Evolutionary conservation across 345 rosid species (phyloP).

Genomic region (Melastoma malabathricum): DNA sequence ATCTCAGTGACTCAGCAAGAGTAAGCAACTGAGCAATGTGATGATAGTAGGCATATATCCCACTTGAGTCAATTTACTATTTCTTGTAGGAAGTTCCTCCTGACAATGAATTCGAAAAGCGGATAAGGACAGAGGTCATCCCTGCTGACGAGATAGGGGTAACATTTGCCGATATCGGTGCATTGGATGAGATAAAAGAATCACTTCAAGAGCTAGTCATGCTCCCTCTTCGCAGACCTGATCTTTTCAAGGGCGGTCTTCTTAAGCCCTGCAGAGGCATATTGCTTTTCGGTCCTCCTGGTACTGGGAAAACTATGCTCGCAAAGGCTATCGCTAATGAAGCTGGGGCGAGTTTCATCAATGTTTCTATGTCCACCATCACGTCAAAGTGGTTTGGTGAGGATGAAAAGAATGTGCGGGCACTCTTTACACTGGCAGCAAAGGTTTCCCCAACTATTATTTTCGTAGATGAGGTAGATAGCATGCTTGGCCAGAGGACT

Average conservation of each 20-base stretch:
- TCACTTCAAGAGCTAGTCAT: conserved; percentile 94
- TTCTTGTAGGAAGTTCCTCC: conserved; percentile 63
- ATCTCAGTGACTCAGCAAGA: too few species aligned
- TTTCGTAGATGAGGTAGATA: conserved; percentile 95
- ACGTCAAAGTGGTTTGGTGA: conserved; percentile 99
- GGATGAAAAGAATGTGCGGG: conserved; percentile 95
- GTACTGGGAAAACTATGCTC: conserved; percentile 98
- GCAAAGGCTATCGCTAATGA: conserved; percentile 98
- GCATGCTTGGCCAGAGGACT: conserved; percentile 96
- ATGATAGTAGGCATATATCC: neutral
- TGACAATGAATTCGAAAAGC: conserved; percentile 91
- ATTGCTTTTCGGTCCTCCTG: conserved; percentile 97
- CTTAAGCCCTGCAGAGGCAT: conserved; percentile 98
- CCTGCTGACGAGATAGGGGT: conserved; percentile 92
- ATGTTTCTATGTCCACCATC: conserved; percentile 95
- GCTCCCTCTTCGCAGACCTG: conserved; percentile 95
- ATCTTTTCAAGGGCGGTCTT: conserved; percentile 91
- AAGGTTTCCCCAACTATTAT: conserved; percentile 95
- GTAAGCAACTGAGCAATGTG: neutral
- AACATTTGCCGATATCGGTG: conserved; percentile 88
- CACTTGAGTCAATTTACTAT: neutral
- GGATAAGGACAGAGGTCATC: conserved; percentile 94
- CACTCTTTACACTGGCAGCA: conserved; percentile 78
- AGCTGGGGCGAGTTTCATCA: conserved; percentile 98
- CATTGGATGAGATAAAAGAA: conserved; percentile 80